phyloP scores from a whole-genome alignment of 2,329 filamentous ascomycete genomes.

The Macrophomina pseudophaseolina region DNA sequence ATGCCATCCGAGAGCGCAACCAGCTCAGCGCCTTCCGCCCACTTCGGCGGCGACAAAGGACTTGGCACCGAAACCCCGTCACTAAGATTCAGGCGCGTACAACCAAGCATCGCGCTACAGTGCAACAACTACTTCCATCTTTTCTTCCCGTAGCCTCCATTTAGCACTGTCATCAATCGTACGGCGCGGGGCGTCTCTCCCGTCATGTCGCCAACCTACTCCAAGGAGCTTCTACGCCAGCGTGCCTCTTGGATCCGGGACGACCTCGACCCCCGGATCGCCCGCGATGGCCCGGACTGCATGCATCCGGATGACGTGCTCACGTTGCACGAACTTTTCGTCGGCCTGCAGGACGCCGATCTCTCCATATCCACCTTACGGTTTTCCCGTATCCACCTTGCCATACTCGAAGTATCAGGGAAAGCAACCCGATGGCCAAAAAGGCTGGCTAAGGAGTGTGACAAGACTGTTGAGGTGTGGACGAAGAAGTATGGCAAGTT shows the following conservation, averaged over 20 bases:
- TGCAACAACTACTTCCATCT: neutral
- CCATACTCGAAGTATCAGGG: slow-evolving; percentile 49
- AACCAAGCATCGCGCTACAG: neutral
- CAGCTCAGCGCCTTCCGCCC: neutral
- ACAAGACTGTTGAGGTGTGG: slow-evolving; percentile 49
- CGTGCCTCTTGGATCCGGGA: slow-evolving; percentile 54
- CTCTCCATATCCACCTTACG: slow-evolving; percentile 45
- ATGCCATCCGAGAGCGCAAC: neutral
- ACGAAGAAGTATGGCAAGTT: slow-evolving; percentile 45
- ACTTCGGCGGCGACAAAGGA: slow-evolving; percentile 23
- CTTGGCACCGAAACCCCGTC: slow-evolving; percentile 7
- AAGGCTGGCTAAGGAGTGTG: slow-evolving; percentile 51
- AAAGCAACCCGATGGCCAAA: slow-evolving; percentile 55
- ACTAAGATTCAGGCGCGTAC: neutral
- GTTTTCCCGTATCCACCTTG: slow-evolving; percentile 53
- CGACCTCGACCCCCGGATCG: slow-evolving; percentile 52
- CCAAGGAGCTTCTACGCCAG: slow-evolving; percentile 36
- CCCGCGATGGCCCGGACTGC: slow-evolving; percentile 50
- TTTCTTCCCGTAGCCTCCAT: neutral
- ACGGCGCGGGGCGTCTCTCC: neutral
- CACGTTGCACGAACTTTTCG: slow-evolving; percentile 49
- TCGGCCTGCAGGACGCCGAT: slow-evolving; percentile 23
- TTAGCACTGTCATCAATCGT: neutral
- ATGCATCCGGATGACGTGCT: slow-evolving; percentile 52
- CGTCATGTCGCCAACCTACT: slow-evolving; percentile 10